These are phyloP conservation scores for Coelastrella sp. DNA, from an alignment of 139 green algal species.

Conservation along the genomic window DNA sequence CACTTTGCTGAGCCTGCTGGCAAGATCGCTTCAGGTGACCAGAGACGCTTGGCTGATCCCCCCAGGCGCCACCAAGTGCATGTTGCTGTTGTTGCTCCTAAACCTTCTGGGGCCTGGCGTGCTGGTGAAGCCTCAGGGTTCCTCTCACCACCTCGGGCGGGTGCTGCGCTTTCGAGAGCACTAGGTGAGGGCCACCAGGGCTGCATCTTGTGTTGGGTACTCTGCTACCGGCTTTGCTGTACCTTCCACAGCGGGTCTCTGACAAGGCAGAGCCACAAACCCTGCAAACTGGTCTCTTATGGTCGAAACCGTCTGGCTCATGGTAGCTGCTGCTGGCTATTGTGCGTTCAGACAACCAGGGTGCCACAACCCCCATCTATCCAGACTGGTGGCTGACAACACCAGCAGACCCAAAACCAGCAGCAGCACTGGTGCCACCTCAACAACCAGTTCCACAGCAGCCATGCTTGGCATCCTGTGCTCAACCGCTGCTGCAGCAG, in stretches of 20 bases:
- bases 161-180: background rate
- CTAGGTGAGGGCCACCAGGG: background rate
- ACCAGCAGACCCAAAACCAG: background rate
- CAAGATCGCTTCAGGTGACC: too few relatives aligned
- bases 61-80: background rate
- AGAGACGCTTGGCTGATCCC: background rate
- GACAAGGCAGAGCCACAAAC: too few relatives aligned
- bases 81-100: background rate
- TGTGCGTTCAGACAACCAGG: slow-evolving; percentile 46
- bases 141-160: background rate
- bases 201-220: too few relatives aligned
- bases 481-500: background rate
- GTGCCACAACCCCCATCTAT: slow-evolving; percentile 46
- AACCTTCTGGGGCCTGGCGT: slow-evolving; percentile 27
- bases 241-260: too few relatives aligned
- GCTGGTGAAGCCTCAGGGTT: slow-evolving; percentile 34
- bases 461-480: background rate
- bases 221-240: too few relatives aligned
- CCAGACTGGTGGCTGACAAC: slow-evolving; percentile 46
- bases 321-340: too few relatives aligned
- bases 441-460: background rate
- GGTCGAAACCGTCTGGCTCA: background rate
- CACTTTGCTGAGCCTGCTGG: background rate
- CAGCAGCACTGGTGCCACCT: slow-evolving; percentile 5
- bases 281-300: too few relatives aligned